Evolutionary conservation across 2,329 filamentous ascomycete species (phyloP).

Genomic region (Aspergillus sclerotialis): DNA sequence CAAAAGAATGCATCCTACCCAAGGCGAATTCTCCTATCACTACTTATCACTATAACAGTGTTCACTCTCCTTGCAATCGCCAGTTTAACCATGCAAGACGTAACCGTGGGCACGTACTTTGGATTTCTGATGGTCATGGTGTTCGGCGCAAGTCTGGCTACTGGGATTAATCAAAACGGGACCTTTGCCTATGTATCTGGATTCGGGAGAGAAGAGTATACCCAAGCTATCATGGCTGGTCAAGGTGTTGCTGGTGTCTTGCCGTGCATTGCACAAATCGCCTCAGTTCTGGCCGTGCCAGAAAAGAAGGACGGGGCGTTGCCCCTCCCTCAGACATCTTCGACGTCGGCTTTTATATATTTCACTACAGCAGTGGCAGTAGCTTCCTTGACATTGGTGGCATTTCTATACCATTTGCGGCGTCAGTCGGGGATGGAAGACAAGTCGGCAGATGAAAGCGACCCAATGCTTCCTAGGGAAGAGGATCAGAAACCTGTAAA

Average conservation of each 20-base stretch:
- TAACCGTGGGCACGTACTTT: constrained; percentile 63
- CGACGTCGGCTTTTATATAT: constrained; percentile 76
- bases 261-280: constrained; percentile 78
- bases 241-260: constrained; percentile 89
- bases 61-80: constrained; percentile 76
- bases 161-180: constrained; percentile 86
- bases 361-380: constrained; percentile 81
- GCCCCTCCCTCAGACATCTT: constrained; percentile 43
- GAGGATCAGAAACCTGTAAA: constrained; percentile 33
- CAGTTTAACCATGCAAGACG: constrained; percentile 60
- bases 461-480: constrained; percentile 6
- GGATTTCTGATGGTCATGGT: constrained; percentile 77
- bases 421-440: constrained; percentile 26
- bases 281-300: constrained; percentile 66
- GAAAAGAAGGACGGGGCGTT: constrained; percentile 31
- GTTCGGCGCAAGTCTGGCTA: constrained; percentile 67
- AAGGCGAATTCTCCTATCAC: constrained; percentile 69
- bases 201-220: constrained; percentile 82
- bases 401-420: constrained; percentile 66
- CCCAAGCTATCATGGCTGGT: constrained; percentile 91
- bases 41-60: constrained; percentile 68
- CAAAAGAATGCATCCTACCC: constrained; percentile 83
- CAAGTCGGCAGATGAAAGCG: constrained; percentile 9
- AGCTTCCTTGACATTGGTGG: constrained; percentile 61
- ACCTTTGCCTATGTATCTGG: constrained; percentile 85